Evolutionary conservation across 2,329 filamentous ascomycete genomes (phyloP).

Genomic region (Fusarium armeniacum): DNA sequence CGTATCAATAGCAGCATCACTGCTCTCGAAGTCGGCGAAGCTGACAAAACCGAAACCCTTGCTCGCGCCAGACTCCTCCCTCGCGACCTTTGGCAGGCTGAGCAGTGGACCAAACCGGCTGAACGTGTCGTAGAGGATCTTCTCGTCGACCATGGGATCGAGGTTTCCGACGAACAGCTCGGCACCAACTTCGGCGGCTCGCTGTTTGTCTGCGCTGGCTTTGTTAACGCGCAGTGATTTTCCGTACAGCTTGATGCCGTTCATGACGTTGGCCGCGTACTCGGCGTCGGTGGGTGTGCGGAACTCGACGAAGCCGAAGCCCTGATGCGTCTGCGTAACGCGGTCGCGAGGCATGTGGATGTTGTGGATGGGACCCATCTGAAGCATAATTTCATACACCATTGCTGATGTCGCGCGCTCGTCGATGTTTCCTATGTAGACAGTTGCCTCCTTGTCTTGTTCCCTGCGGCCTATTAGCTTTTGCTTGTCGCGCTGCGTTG

Average conservation of each 20-base stretch:
- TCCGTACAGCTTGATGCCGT: constrained; percentile 91
- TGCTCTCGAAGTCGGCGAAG: constrained; percentile 92
- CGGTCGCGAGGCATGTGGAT: constrained; percentile 98
- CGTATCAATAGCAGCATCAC: constrained; percentile 89
- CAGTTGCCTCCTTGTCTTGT: constrained; percentile 97
- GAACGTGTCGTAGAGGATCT: constrained; percentile 94
- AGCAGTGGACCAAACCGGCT: constrained; percentile 90
- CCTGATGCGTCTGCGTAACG: constrained; percentile 95
- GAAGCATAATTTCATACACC: constrained; percentile 98
- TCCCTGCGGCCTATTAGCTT: constrained; percentile 71
- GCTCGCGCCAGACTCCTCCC: constrained; percentile 87
- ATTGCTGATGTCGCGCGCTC: constrained; percentile 92
- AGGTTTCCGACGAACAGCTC: constrained; percentile 98
- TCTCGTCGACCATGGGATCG: constrained; percentile 94
- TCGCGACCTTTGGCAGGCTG: constrained; percentile 88
- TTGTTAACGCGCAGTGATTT: constrained; percentile 99
- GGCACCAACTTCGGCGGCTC: constrained; percentile 91
- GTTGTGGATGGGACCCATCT: constrained; percentile 96
- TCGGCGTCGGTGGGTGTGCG: constrained; percentile 95
- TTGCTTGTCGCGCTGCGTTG: constrained; percentile 13
- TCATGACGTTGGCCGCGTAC: constrained; percentile 97
- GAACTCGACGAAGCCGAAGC: constrained; percentile 99
- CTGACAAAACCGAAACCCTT: constrained; percentile 98
- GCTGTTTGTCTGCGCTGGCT: constrained; percentile 90
- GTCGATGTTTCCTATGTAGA: constrained; percentile 98